Percentiles rank a stretch among this genome's conserved stretches.
Evolutionary conservation across 495 filamentous ascomycete species (phyloP).

Genomic region (Lindgomyces ingoldianus): DNA sequence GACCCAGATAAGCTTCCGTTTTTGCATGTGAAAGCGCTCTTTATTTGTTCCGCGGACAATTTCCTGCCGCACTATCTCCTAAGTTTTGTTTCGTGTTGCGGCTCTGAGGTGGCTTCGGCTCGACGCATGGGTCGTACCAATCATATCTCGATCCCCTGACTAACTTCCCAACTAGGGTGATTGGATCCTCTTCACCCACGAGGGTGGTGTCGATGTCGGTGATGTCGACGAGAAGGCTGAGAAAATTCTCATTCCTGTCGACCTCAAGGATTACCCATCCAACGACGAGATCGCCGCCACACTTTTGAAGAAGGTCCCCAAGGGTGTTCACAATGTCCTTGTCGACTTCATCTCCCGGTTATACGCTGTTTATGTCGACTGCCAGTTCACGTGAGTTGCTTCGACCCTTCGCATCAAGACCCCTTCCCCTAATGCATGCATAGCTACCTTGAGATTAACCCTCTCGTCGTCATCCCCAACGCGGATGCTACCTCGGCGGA

Average conservation of each 20-base stretch:
- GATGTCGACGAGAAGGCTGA: slow-evolving; percentile 98
- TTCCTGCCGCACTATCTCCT: not conserved
- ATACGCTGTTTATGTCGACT: slow-evolving; percentile 98
- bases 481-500: slow-evolving; percentile 85
- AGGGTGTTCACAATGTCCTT: slow-evolving; percentile 94
- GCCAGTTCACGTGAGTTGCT: slow-evolving; percentile 81
- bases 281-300: slow-evolving; percentile 86
- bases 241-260: slow-evolving; percentile 96
- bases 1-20: slow-evolving; percentile 1
- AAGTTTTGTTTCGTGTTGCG: slow-evolving; percentile 23
- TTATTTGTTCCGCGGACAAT: not conserved
- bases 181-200: slow-evolving; percentile 99
- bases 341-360: slow-evolving; percentile 95
- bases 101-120: slow-evolving; percentile 30
- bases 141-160: slow-evolving; percentile 19
- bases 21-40: slow-evolving; percentile 25
- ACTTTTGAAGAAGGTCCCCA: slow-evolving; percentile 88
- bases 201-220: slow-evolving; percentile 98
- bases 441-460: slow-evolving; percentile 97
- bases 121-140: slow-evolving; percentile 3
- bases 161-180: slow-evolving; percentile 70
- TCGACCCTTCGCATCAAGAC: not conserved
- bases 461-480: slow-evolving; percentile 96
- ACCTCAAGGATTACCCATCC: slow-evolving; percentile 90
- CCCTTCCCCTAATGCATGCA: not conserved